Percentiles rank a stretch among this genome's conserved stretches.
Evolutionary conservation across 108 stramenopile species (phyloP).

Genomic region (Schizochytrium sp.): DNA sequence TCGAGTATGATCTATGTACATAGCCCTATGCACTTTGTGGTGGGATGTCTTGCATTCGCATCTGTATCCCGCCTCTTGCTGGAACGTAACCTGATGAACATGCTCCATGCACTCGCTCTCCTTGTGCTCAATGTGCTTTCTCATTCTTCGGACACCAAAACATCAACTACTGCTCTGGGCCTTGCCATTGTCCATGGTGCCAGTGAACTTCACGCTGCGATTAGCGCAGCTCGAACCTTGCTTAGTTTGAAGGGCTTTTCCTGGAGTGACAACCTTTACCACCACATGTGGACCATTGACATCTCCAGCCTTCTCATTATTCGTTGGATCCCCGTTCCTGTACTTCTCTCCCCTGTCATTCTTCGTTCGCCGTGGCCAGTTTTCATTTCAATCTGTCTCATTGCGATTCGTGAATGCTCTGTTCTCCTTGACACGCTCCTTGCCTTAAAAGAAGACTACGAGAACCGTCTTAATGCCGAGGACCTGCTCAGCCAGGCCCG

Average conservation of each 20-base stretch:
- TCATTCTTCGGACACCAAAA: constrained; percentile 26
- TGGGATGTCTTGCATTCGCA: neutral
- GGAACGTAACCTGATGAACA: neutral
- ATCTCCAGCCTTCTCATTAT: constrained; percentile 8
- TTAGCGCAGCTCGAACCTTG: neutral
- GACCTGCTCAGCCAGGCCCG: constrained; percentile 43
- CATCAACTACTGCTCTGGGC: constrained; percentile 24
- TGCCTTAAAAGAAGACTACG: constrained; percentile 30
- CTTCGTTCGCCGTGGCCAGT: constrained; percentile 46
- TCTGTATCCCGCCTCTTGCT: constrained; percentile 15
- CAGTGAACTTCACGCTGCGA: constrained; percentile 21
- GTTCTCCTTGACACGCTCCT: constrained; percentile 34
- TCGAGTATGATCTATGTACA: neutral
- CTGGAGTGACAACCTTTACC: neutral
- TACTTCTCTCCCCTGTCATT: constrained; percentile 33
- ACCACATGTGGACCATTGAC: constrained; percentile 16
- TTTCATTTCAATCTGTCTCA: constrained; percentile 23
- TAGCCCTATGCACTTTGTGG: constrained; percentile 53
- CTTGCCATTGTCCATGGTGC: constrained; percentile 49
- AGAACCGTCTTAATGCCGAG: constrained; percentile 51
- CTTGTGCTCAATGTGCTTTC: neutral
- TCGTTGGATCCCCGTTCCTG: constrained; percentile 50
- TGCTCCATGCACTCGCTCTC: neutral
- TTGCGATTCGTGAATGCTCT: constrained; percentile 38
- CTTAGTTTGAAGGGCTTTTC: neutral